Evolutionary conservation across 495 filamentous ascomycete species (phyloP), one percentile per base, ranked within the genome.

Genomic region (Penicillium egyptiacum): DNA sequence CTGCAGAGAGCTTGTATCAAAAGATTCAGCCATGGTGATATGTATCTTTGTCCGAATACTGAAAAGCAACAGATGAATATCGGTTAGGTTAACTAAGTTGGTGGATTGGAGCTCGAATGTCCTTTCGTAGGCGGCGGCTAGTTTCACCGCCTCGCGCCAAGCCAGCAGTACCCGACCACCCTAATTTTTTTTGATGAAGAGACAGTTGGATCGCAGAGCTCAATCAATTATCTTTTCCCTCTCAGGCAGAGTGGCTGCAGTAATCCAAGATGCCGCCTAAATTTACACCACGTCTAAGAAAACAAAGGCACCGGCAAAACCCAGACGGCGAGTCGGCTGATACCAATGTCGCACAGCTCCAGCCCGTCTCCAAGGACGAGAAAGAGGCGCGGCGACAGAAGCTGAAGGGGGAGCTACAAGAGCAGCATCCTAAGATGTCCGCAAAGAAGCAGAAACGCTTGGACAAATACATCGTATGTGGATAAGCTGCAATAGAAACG

Each of bases 401-500:
- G 60, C 62, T 96, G 44, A 84, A 81, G 56, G 84, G 86, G n/a
- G 82, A 88, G 57, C 56, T 87, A 53, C 73, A 72, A 56, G 69
- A 71, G 12, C 78, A 81, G 53, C 81, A 89, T 49, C 72, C 80
- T n/a, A 90, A 89, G 66, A 84, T 96, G 58, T 93, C 88, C 31
- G 79, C 83, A 39, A 96, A 98, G 78, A 99, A 99, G 75, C 83
- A 90, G 53, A 98, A 97, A 75, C 81, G 94, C 39, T 75, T 99
- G 33, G 91, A 97, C 56, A 97, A 97, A 67, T 99, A 99, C 67
- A 96, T 99, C 78, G 85, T 87, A 68, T 16, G 79, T 71, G 39
- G 25, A 42, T 17, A 7, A 16, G 9, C n/a, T 19, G 9, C 17
- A 16, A 37, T 22, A 19, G 11, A 49, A 14, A 3, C 12, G 39